These are phyloP conservation scores for Tricholoma furcatifolium DNA, from an alignment of 768 basidiomycete genomes.

Conservation along the genomic window DNA sequence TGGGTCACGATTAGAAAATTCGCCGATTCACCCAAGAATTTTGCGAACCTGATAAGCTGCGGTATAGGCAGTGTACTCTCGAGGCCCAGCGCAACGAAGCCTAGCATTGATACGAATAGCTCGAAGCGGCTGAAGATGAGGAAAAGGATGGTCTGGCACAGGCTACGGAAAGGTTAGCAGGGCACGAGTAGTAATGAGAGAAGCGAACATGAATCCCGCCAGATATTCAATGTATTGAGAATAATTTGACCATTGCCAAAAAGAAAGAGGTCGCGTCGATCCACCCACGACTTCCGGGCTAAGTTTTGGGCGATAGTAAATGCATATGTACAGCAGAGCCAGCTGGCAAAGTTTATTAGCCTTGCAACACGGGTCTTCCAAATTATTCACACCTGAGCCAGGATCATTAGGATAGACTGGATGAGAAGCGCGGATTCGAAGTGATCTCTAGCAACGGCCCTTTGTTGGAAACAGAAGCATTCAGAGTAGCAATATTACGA, in stretches of 20 bases:
- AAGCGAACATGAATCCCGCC: slow-evolving; percentile 67
- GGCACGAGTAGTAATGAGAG: not conserved
- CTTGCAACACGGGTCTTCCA: slow-evolving; percentile 3
- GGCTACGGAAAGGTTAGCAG: slow-evolving; percentile 25
- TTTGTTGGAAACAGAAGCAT: not conserved
- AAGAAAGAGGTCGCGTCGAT: slow-evolving; percentile 66
- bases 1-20: slow-evolving; percentile 22
- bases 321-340: slow-evolving; percentile 79
- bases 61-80: slow-evolving; percentile 88
- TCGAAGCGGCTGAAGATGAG: slow-evolving; percentile 69
- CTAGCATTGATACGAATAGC: slow-evolving; percentile 60
- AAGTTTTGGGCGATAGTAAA: slow-evolving; percentile 60
- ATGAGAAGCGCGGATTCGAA: slow-evolving; percentile 78
- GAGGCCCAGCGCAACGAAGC: slow-evolving; percentile 76
- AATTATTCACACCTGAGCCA: slow-evolving; percentile 60
- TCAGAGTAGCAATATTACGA: not conserved
- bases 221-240: slow-evolving; percentile 81
- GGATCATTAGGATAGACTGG: slow-evolving; percentile 83
- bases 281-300: slow-evolving; percentile 58
- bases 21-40: slow-evolving; percentile 3
- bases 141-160: slow-evolving; percentile 71
- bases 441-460: slow-evolving; percentile 37
- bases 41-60: slow-evolving; percentile 69
- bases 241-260: slow-evolving; percentile 87
- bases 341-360: slow-evolving; percentile 45